Base-by-base conservation (phyloP, 2,329 filamentous ascomycete species). In the Nemania bipapillata region DNA sequence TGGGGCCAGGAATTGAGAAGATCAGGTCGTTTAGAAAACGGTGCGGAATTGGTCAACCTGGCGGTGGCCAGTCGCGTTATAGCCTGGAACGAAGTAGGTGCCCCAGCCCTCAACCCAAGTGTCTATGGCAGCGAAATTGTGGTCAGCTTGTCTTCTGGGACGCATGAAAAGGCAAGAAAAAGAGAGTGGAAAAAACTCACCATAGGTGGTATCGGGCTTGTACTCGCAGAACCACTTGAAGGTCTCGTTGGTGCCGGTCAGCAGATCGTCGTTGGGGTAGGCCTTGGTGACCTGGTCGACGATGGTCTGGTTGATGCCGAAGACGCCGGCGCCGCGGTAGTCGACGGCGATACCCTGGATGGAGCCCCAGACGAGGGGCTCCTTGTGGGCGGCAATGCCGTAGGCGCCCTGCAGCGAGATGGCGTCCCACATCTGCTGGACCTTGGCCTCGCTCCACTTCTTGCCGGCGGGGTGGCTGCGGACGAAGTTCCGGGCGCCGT, bases 151-250 rank as follows among this genome's bases (percentile, higher is more conserved):
- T 30, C 15, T 32, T 5, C 2, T 24, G 8, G 17, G n/a, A n/a
- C n/a, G n/a, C n/a, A n/a, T n/a, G n/a, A n/a, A n/a, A n/a, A n/a
- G n/a, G n/a, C n/a, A n/a, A n/a, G n/a, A n/a, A n/a, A n/a, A n/a
- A n/a, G n/a, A 40, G n/a, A 2, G 12, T 20, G 35, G 28, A 30
- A 24, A 37, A 26, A 40, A 63, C 67, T 66, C 47, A 70, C 70
- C 68, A 35, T 72, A 72, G 22, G 70, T 72, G 17, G 65, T 67
- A 4, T 66, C 61, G 35, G 70, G 60, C 70, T 72, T 72, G 54
- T n/a, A 35, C 54, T 69, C 58, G 66, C 70, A 72, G 56, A 72
- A 67, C 65, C 66, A 71, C 55, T 66, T 67, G 59, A 72, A 72
- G 0, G 70, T 72, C 60, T 70, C 69, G 68, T 72, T 72, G 53